Evolutionary conservation across 2,329 filamentous ascomycete species (phyloP), one percentile per base, ranked within the genome.

Genomic region (Aspergillus vadensis): DNA sequence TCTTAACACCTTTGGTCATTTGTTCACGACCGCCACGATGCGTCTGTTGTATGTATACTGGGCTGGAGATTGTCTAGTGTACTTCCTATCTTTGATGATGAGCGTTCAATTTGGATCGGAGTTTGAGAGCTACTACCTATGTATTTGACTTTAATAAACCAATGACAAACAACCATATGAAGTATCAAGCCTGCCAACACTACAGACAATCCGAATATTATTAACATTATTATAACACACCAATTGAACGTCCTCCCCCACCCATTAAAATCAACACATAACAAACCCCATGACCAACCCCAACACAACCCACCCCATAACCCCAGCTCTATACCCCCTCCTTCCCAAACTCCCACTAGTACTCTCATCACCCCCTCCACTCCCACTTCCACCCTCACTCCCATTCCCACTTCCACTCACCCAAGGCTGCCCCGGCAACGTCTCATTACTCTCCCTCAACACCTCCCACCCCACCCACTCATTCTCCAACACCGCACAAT

Each of bases 401-500:
- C 41, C 43, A 19, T 6, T 44, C 9, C 4, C 14, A 44, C 4
- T 49, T 30, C 48, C 61, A 39, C 23, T 43, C 23, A 70, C 49
- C 65, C 67, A 72, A 7, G 70, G 70, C 62, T 69, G 68, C 15
- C 61, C 65, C 5, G 63, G 61, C 19, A 72, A 60, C 10, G 63
- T 50, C 56, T 66, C 65, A 38, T 65, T 68, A 55, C 70, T 69
- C 27, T 62, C 53, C 3, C 41, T 54, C n/a, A 65, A 56, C 10
- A 63, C 60, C 3, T 53, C 56, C 19, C 61, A 52, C 19, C 56
- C 14, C 19, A 44, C 58, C n/a, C 69, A 38, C 19, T 68, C 53
- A 51, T 72, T 73, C 61, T 70, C 69, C 17, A 72, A 39, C 30
- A 63, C 43, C 32, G 49, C 44, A 49, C 71, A 73, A 38, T 72